Percentiles rank a stretch among this genome's conserved stretches.
These are phyloP conservation scores for Conticribra guillardii DNA, from an alignment of 108 stramenopile genomes.

Conservation along the genomic window DNA sequence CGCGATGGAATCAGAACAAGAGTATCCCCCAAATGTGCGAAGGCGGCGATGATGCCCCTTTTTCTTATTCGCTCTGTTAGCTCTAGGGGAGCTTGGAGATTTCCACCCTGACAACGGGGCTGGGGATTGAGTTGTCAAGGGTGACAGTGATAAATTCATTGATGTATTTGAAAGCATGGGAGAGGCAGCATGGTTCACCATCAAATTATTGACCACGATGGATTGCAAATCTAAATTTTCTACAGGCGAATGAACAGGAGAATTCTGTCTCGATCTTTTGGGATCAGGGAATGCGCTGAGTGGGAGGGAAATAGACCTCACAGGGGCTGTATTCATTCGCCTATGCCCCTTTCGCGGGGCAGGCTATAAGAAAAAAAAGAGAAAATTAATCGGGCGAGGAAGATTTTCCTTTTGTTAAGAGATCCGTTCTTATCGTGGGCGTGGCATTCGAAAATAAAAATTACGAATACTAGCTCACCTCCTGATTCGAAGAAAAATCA, in stretches of 20 bases:
- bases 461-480: not conserved
- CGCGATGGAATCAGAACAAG: not conserved
- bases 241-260: not conserved
- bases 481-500: not conserved
- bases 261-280: slow-evolving; percentile 7
- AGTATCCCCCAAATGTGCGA: slow-evolving; percentile 13
- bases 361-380: not conserved
- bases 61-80: not conserved
- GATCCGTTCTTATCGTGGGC: too few relatives aligned
- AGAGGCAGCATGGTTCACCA: not conserved
- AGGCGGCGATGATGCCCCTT: slow-evolving; percentile 4
- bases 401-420: not conserved
- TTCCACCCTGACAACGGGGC: not conserved
- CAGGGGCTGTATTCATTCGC: not conserved
- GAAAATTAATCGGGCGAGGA: not conserved
- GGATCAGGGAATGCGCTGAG: not conserved
- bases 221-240: not conserved
- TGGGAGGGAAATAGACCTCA: not conserved
- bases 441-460: not conserved
- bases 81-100: not conserved
- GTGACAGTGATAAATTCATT: not conserved
- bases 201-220: not conserved
- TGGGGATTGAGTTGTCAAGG: not conserved
- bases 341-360: not conserved
- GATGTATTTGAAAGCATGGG: not conserved